Conservation (phyloP, 2,329 filamentous ascomycete species). For the Hypocreales sp. region DNA sequence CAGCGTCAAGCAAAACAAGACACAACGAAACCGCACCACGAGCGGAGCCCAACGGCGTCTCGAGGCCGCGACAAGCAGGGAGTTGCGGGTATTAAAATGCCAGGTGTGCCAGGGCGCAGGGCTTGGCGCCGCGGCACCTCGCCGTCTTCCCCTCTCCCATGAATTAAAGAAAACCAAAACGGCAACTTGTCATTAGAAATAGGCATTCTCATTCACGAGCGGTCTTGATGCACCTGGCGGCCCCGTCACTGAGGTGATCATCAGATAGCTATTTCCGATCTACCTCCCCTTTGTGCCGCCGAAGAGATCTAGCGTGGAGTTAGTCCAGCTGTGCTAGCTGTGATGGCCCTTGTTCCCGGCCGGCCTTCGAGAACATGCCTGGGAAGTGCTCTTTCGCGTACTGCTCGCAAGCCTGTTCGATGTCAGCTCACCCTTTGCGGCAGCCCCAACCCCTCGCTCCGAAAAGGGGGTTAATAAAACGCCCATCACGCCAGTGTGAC, state of each 20-base stretch:
- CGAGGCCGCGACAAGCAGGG: background rate
- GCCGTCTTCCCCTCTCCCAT: background rate
- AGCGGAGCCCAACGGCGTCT: conserved; percentile 1
- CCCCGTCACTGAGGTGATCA: conserved; percentile 3
- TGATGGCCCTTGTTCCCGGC: conserved; percentile 7
- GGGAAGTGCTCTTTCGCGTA: conserved; percentile 93
- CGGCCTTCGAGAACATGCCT: conserved; percentile 20
- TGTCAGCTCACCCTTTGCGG: conserved; percentile 1
- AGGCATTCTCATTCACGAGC: conserved; percentile 1
- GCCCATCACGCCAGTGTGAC: too few species aligned
- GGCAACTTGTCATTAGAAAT: background rate
- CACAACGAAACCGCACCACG: conserved; percentile 1
- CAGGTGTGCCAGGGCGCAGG: background rate
- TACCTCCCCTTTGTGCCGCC: conserved; percentile 22
- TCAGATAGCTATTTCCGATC: conserved; percentile 1
- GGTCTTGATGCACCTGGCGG: conserved; percentile 1
- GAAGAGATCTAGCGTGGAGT: conserved; percentile 20
- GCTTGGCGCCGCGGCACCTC: background rate
- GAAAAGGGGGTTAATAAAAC: too few species aligned
- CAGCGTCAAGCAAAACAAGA: background rate
- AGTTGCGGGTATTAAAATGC: background rate
- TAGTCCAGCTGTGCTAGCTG: conserved; percentile 11
- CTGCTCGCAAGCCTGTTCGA: conserved; percentile 43
- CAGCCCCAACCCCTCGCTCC: too few species aligned
- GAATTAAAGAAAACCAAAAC: background rate